phyloP scores from a whole-genome alignment of 2,329 filamentous ascomycete species.

The Penicillium frequentans region DNA sequence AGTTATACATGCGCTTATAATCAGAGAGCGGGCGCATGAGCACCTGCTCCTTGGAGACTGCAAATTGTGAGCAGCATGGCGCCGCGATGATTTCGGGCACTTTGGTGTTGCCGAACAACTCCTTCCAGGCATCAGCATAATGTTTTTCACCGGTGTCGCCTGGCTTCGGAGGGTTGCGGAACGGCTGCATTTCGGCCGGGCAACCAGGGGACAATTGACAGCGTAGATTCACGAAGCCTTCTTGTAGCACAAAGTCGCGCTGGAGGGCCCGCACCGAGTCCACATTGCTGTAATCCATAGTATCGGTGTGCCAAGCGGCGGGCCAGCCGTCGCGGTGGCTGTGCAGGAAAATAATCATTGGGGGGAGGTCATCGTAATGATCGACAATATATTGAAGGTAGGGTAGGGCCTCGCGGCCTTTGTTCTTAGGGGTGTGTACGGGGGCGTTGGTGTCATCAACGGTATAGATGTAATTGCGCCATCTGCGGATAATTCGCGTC shows the following conservation, averaged over 20 bases:
- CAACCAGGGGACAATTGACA: conserved; percentile 44
- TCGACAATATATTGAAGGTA: conserved; percentile 50
- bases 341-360: conserved; percentile 57
- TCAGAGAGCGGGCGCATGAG: conserved; percentile 48
- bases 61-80: conserved; percentile 65
- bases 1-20: conserved; percentile 57
- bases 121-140: conserved; percentile 32
- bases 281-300: conserved; percentile 55
- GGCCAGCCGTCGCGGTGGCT: conserved; percentile 51
- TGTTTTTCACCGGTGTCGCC: conserved; percentile 27
- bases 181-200: conserved; percentile 29
- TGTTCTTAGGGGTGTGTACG: conserved; percentile 40
- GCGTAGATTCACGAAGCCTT: conserved; percentile 61
- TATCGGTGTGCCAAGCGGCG: conserved; percentile 58
- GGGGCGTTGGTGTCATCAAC: conserved; percentile 37
- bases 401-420: conserved; percentile 46
- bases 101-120: conserved; percentile 21
- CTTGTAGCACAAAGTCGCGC: conserved; percentile 49
- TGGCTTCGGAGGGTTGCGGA: conserved; percentile 20
- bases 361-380: conserved; percentile 49
- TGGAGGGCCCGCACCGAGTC: conserved; percentile 52
- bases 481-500: conserved; percentile 29
- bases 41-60: conserved; percentile 55
- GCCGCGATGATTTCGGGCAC: conserved; percentile 53
- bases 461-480: conserved; percentile 48